phyloP scores from a whole-genome alignment of 1,284 basidiomycete genomes.

The Puccinia coronata region DNA sequence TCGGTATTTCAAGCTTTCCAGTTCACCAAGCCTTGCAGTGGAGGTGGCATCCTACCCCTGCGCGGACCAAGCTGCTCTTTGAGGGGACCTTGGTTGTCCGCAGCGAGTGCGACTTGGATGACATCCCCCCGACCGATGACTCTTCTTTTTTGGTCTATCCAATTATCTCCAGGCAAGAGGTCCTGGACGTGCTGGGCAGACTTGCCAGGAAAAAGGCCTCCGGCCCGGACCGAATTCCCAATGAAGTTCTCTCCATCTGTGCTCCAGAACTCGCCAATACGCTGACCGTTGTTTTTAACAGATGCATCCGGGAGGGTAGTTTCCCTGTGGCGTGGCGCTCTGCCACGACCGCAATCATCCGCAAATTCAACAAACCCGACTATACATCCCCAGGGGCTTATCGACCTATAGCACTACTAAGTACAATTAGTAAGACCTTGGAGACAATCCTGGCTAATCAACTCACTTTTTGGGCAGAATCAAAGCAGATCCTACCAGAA shows the following conservation, averaged over 20 bases:
- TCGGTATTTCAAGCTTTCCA: slow-evolving; percentile 19
- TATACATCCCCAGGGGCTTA: slow-evolving; percentile 26
- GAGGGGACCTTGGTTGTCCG: not conserved
- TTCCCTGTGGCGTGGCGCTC: not conserved
- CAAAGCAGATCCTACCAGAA: not conserved
- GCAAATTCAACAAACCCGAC: slow-evolving; percentile 5
- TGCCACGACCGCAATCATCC: slow-evolving; percentile 2
- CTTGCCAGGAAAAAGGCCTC: slow-evolving; percentile 19
- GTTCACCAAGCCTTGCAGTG: slow-evolving; percentile 18
- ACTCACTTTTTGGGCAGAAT: slow-evolving; percentile 29
- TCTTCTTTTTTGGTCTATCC: not conserved
- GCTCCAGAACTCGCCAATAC: not conserved
- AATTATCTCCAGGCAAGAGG: not conserved
- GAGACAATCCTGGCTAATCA: not conserved
- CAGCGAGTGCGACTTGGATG: not conserved
- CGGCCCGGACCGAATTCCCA: not conserved
- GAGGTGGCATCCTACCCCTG: not conserved
- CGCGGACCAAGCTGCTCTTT: not conserved
- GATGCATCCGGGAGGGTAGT: not conserved
- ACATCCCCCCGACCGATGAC: not conserved
- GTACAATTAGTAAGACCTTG: not conserved
- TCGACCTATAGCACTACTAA: slow-evolving; percentile 20
- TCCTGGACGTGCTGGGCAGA: not conserved
- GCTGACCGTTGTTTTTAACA: slow-evolving; percentile 6
- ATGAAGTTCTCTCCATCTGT: not conserved